Evolutionary conservation across 2,329 filamentous ascomycete species (phyloP), one percentile per base, ranked within the genome.

Genomic region (Bipolaris oryzae): DNA sequence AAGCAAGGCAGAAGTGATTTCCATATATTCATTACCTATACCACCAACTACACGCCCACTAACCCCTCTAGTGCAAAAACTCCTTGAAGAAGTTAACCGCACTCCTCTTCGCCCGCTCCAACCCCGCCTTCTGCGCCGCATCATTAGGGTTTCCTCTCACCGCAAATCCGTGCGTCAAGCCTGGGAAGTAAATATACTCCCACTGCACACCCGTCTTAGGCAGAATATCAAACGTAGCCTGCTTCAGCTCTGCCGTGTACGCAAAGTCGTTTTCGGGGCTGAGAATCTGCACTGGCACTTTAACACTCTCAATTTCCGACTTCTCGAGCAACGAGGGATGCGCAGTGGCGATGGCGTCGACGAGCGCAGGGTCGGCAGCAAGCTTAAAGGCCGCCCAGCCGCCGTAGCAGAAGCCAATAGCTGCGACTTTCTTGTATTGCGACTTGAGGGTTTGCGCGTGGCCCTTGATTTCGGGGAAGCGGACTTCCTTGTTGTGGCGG

Each of bases 371-470:
- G 37, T 74, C 71, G 0, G 71, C 69, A 25, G 57, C 72, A n/a
- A 76, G 70, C 50, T 62, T 61, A 58, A 75, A 68, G 55, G 49
- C 55, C 3, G 71, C 74, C 73, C 73, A 76, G 31, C 72, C 80
- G 31, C 80, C 80, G 71, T 78, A 82, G 73, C 80, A 82, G 67
- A 81, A 82, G 5, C 80, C 80, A 25, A 82, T 73, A 6, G 75
- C 77, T n/a, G 74, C 78, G 15, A 81, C 73, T 56, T 80, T 81
- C 50, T 62, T 55, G 55, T 71, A 72, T 37, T 69, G 59, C 46
- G 66, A 61, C 35, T 75, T 75, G n/a, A 81, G 64, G 0, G 68
- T 67, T 53, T 70, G 66, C 0, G 78, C 77, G 35, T 62, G 70
- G 11, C 67, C 70, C 25, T 75, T 64, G 21, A 80, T 77, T 52